phyloP scores from a whole-genome alignment of 2,329 filamentous ascomycete genomes.

The Coniosporium tulheliwenetii region DNA sequence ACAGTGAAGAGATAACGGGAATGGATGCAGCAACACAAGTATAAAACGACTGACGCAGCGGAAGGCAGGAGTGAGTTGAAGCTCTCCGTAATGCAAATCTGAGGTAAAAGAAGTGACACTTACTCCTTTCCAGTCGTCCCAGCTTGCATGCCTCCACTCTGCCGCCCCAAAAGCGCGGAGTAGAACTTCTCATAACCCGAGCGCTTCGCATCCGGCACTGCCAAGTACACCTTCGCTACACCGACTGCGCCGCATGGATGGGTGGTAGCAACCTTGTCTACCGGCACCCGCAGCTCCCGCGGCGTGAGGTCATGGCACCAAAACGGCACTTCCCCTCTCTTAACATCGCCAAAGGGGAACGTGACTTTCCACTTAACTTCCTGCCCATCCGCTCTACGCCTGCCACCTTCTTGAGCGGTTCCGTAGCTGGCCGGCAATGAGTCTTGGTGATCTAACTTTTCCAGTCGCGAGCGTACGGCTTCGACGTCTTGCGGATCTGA shows the following conservation, averaged over 20 bases:
- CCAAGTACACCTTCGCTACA: constrained; percentile 23
- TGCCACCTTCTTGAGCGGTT: constrained; percentile 35
- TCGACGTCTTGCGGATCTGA: constrained; percentile 19
- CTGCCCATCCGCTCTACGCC: constrained; percentile 38
- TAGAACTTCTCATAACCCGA: too few species aligned
- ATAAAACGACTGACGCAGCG: too few species aligned
- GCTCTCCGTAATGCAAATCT: too few species aligned
- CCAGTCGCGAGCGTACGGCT: constrained; percentile 16
- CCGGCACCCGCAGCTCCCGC: constrained; percentile 39
- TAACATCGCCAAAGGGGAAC: constrained; percentile 23
- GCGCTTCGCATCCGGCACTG: too few species aligned
- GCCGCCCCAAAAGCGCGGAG: too few species aligned
- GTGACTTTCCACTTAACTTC: constrained; percentile 46
- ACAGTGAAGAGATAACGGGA: too few species aligned
- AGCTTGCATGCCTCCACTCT: too few species aligned
- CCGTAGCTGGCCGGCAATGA: constrained; percentile 27
- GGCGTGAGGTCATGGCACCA: constrained; percentile 50
- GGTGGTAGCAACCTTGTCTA: constrained; percentile 16
- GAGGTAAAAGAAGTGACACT: too few species aligned
- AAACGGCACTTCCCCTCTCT: constrained; percentile 42
- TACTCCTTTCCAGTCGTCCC: too few species aligned
- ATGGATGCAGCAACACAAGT: too few species aligned
- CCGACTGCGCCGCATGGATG: constrained; percentile 40
- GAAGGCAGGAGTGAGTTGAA: too few species aligned
- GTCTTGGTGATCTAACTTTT: constrained; percentile 7